Evolutionary conservation across 1,139 yeast species (phyloP), one percentile per base, ranked within the genome.

Genomic region (Candida sanyaensis): DNA sequence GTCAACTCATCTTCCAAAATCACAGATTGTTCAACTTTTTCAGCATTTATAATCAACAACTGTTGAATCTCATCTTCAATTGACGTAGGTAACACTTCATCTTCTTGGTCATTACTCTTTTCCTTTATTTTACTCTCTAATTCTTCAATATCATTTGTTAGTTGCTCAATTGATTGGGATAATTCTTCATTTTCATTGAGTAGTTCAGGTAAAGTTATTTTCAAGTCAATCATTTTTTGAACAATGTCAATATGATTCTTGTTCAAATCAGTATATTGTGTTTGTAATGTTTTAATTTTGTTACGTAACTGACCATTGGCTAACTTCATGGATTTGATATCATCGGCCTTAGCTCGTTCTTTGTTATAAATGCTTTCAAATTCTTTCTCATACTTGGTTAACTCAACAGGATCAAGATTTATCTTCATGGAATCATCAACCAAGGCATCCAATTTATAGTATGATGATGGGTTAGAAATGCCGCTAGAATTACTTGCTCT

Each of bases 381-480:
- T 66, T 93, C 98, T 10, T 77, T 76, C 45, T 78, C 83, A 62
- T 84, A 93, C 59, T 85, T 81, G 47, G 79, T 73, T 53, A 93
- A 71, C 6, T 85, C 81, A 17, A 85, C 73, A 7, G 97, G 97
- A 27, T 85, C 75, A 30, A 93, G 72, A 53, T 84, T 80, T 42
- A 91, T 79, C 31, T 74, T 73, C 78, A 88, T 83, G 0, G 97
- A 88, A 63, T 90, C 96, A 7, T 66, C 66, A n/a, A 93, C 95
- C 55, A 93, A 78, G 42, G 81, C 81, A 59, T 88, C 85, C 42
- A 89, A 81, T 50, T 80, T 76, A 62, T 88, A 89, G 45, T 75
- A 67, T 11, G 65, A 10, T 33, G 45, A 32, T 7, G 36, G 12
- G n/a, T 24, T 36, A 6, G 13, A 21, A 2, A 24, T 13, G 4